These are phyloP conservation scores for Hypoxylon sp. DNA, from an alignment of 2,329 filamentous ascomycete genomes.

Conservation along the genomic window DNA sequence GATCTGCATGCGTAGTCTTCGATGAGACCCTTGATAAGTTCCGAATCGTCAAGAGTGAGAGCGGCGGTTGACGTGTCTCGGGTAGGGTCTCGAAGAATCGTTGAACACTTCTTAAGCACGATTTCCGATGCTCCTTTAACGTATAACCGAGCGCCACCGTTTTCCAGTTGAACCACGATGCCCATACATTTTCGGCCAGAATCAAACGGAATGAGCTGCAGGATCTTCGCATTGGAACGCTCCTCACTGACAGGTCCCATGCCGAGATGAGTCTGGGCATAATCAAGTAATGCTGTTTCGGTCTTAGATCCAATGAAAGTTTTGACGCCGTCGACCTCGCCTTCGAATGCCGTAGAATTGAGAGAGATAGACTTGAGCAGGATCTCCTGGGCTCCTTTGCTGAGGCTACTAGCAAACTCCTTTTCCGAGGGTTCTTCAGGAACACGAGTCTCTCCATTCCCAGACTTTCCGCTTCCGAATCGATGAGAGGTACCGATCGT, in stretches of 20 bases:
- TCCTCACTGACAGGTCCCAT: constrained; percentile 75
- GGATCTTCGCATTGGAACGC: constrained; percentile 68
- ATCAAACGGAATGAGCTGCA: constrained; percentile 81
- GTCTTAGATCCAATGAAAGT: constrained; percentile 84
- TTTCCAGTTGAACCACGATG: constrained; percentile 65
- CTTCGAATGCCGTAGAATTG: constrained; percentile 82
- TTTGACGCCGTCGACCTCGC: constrained; percentile 73
- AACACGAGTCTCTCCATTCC: constrained; percentile 37
- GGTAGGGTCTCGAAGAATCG: constrained; percentile 64
- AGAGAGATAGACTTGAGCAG: constrained; percentile 71
- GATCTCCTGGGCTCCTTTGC: constrained; percentile 62
- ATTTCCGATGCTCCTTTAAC: constrained; percentile 76
- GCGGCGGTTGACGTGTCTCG: constrained; percentile 57
- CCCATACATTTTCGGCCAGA: constrained; percentile 81
- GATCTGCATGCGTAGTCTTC: constrained; percentile 83
- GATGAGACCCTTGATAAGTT: constrained; percentile 75
- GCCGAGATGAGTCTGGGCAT: constrained; percentile 74
- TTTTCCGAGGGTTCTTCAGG: constrained; percentile 56
- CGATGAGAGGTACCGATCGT: constrained; percentile 67
- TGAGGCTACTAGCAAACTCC: constrained; percentile 63
- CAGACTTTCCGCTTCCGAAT: constrained; percentile 60
- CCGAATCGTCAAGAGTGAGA: constrained; percentile 65
- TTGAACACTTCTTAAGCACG: constrained; percentile 67
- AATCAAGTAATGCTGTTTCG: constrained; percentile 78
- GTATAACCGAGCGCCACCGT: constrained; percentile 67